Evolutionary conservation across 768 basidiomycete species (phyloP).

Genomic region (Lactarius deliciosus): DNA sequence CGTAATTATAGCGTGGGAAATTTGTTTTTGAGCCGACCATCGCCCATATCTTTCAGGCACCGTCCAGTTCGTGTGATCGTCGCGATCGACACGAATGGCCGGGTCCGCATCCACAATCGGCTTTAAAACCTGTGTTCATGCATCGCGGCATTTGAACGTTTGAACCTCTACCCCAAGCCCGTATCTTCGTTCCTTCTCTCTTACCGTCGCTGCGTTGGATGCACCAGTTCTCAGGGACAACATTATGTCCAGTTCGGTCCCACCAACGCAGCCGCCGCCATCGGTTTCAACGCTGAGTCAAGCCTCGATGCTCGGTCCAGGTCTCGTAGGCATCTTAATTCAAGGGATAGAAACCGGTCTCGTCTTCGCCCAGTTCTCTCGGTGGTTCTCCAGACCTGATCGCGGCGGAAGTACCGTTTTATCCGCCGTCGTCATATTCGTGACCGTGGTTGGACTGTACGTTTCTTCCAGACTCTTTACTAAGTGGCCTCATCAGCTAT

Average conservation of each 20-base stretch:
- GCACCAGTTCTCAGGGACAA: not conserved
- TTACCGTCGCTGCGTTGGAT: not conserved
- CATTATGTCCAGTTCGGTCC: slow-evolving; percentile 6
- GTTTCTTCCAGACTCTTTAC: not conserved
- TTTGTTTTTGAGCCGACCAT: not conserved
- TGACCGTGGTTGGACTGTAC: slow-evolving; percentile 18
- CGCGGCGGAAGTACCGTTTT: not conserved
- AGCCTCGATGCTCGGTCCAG: slow-evolving; percentile 3
- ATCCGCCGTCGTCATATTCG: slow-evolving; percentile 1
- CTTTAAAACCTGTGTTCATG: not conserved
- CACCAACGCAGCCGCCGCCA: not conserved
- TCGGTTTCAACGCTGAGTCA: not conserved
- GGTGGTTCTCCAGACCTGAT: slow-evolving; percentile 8
- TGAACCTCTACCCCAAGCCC: not conserved
- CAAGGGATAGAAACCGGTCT: slow-evolving; percentile 17
- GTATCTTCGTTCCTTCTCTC: not conserved
- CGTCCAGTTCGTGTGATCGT: not conserved
- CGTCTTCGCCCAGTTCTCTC: slow-evolving; percentile 15
- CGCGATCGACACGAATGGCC: not conserved
- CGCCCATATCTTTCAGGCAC: not conserved
- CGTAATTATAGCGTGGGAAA: not conserved
- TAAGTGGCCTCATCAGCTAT: not conserved
- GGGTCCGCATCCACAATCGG: not conserved
- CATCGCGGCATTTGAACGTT: not conserved
- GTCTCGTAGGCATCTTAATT: slow-evolving; percentile 3